A percentile compares a stretch with the other conserved stretches of the same genome.
These are phyloP conservation scores for Mikania micrantha DNA, from an alignment of 129 eudicot species.

Conservation along the genomic window DNA sequence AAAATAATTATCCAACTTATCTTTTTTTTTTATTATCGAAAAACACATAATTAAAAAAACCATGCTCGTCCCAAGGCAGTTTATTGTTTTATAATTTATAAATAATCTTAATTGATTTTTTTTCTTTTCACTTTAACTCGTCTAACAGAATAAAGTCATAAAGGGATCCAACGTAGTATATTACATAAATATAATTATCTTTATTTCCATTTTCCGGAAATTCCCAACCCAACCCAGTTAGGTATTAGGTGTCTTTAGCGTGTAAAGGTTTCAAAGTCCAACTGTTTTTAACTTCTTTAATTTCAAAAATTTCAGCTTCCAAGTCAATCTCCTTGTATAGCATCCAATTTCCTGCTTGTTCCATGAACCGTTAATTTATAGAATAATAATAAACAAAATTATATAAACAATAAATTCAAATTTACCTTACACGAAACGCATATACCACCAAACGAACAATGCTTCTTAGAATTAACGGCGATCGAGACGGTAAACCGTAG, in stretches of 20 bases:
- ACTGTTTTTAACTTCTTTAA: conserved; percentile 32
- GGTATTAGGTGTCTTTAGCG: conserved; percentile 36
- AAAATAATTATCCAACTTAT: no score
- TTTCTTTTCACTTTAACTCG: no score
- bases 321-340: conserved; percentile 25
- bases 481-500: conserved; percentile 18
- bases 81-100: no score
- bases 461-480: conserved; percentile 18
- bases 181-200: background rate
- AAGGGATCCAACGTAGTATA: no score
- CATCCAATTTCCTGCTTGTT: conserved; percentile 27
- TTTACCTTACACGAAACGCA: conserved; percentile 28
- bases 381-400: background rate
- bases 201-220: background rate
- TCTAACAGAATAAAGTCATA: no score
- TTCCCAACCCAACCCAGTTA: conserved; percentile 11
- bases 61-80: no score
- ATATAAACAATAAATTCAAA: background rate
- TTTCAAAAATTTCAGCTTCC: conserved; percentile 17
- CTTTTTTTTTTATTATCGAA: no score
- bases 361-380: conserved; percentile 18
- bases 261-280: conserved; percentile 24
- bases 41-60: no score
- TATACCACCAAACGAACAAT: conserved; percentile 14
- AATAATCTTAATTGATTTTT: no score